phyloP scores from a whole-genome alignment of 441 rosid species.

The Flueggea neowawraea region DNA sequence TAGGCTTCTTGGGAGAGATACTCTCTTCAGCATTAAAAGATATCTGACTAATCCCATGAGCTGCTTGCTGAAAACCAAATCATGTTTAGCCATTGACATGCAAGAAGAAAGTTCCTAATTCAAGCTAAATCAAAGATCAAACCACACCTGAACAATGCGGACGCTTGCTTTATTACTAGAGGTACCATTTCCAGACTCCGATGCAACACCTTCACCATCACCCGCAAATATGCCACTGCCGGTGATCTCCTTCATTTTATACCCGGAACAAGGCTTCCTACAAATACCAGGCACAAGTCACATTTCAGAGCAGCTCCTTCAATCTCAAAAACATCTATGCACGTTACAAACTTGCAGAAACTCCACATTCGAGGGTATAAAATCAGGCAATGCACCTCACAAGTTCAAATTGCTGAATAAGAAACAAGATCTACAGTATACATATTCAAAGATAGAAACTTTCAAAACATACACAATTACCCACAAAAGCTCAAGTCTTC shows the following conservation, averaged over 20 bases:
- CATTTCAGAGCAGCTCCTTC: not conserved
- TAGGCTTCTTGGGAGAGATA: conserved; percentile 67
- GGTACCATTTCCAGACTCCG: conserved; percentile 42
- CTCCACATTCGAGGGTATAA: too few relatives aligned
- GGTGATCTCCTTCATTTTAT: conserved; percentile 84
- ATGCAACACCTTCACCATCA: conserved; percentile 40
- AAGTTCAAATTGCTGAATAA: too few relatives aligned
- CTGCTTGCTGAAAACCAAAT: conserved; percentile 48
- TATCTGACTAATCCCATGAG: conserved; percentile 83
- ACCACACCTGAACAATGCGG: conserved; percentile 68
- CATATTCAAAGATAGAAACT: too few relatives aligned
- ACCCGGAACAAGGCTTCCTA: conserved; percentile 92
- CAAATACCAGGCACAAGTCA: not conserved
- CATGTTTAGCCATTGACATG: not conserved
- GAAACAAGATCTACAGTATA: too few relatives aligned
- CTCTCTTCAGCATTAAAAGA: conserved; percentile 71
- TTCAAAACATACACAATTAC: too few relatives aligned
- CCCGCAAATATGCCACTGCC: conserved; percentile 85
- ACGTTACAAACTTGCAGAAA: too few relatives aligned
- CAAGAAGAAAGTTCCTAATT: not conserved
- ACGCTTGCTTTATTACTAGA: conserved; percentile 52
- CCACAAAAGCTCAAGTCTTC: too few relatives aligned
- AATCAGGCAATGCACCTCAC: too few relatives aligned
- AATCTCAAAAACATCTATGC: too few relatives aligned
- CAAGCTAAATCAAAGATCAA: not conserved